Base-by-base conservation (phyloP, 2,329 filamentous ascomycete genomes). In the Exophiala calicioides region DNA sequence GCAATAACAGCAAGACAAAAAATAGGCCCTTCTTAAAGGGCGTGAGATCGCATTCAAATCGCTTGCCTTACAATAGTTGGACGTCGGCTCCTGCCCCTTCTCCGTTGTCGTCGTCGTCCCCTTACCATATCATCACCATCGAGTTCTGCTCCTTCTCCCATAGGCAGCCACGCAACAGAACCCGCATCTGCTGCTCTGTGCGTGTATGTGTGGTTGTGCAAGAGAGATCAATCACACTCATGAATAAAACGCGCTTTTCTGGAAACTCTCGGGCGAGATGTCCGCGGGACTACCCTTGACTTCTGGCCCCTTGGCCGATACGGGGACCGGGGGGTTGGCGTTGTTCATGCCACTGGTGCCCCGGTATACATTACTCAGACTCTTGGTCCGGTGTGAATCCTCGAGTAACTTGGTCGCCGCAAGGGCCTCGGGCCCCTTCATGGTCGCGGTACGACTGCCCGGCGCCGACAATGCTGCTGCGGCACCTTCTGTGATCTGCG, bases 221-320 rank as follows among this genome's bases (percentile, higher is more conserved):
- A 36, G 33, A 36, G 33, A 36, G 12, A 8, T 7, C 21, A 4
- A 27, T 27, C 5, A n/a, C n/a, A 5, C 10, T 73, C 68, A 83
- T 43, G 80, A 82, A 66, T 84, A 82, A 61, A 86, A 85, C 13
- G 79, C 78, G 42, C 81, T 81, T 68, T 84, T 85, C 65, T 86
- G 83, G 65, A 87, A 86, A 60, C 81, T 85, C 65, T 87, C 83
- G 4, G 84, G 75, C 12, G 74, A 75, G 53, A 85, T 80, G 62
- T 86, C 82, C 2, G 78, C 79, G 40, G 78, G 74, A 63, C 84
- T 85, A 23, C 79, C 76, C 44, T 74, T 72, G 0, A 82, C 61
- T 53, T 71, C 68, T 2, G 79, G 78, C 31, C 69, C 72, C 34
- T 47, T 47, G 15, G 46, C 55, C 18, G 37, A 31, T 10, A 26